These are phyloP conservation scores for Escallonia rubra DNA, from an alignment of 129 eudicot species.

Conservation along the genomic window DNA sequence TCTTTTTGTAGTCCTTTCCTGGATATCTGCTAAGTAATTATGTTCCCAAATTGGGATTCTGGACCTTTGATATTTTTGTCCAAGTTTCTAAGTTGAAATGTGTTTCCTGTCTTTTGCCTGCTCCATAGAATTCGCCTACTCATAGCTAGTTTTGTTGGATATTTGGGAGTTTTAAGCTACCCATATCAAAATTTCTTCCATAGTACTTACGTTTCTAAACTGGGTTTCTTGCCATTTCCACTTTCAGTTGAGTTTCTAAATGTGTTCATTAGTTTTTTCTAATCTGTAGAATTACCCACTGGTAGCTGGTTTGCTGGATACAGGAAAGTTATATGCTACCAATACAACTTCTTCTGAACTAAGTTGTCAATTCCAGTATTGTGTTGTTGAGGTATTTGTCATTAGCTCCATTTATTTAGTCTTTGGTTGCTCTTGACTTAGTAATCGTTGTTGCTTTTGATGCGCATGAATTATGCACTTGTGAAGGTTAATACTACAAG, in stretches of 20 bases:
- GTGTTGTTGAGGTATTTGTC: background rate
- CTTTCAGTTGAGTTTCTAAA: too few relatives aligned
- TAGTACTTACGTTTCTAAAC: too few relatives aligned
- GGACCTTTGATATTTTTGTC: background rate
- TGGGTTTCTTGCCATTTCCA: too few relatives aligned
- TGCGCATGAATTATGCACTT: background rate
- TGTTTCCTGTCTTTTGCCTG: slow-evolving; percentile 19
- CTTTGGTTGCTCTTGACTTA: slow-evolving; percentile 10
- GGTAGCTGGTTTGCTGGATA: too few relatives aligned
- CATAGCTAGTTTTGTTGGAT: slow-evolving; percentile 10
- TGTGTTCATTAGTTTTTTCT: too few relatives aligned
- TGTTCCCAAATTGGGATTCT: slow-evolving; percentile 36
- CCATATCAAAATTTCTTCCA: too few relatives aligned
- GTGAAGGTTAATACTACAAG: slow-evolving; percentile 7
- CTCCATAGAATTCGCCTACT: slow-evolving; percentile 8
- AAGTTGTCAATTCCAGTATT: background rate
- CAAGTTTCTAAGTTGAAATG: background rate
- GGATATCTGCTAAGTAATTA: slow-evolving; percentile 7
- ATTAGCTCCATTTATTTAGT: background rate
- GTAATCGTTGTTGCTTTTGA: slow-evolving; percentile 2
- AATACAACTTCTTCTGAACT: slow-evolving; percentile 4
- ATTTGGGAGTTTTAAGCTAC: slow-evolving; percentile 3
- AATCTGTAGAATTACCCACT: too few relatives aligned
- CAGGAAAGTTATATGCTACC: slow-evolving; percentile 3
- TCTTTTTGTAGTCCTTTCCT: slow-evolving; percentile 21